phyloP scores from a whole-genome alignment of 371 early-diverging fungal genomes.

The Sanchytrium tribonematis region DNA sequence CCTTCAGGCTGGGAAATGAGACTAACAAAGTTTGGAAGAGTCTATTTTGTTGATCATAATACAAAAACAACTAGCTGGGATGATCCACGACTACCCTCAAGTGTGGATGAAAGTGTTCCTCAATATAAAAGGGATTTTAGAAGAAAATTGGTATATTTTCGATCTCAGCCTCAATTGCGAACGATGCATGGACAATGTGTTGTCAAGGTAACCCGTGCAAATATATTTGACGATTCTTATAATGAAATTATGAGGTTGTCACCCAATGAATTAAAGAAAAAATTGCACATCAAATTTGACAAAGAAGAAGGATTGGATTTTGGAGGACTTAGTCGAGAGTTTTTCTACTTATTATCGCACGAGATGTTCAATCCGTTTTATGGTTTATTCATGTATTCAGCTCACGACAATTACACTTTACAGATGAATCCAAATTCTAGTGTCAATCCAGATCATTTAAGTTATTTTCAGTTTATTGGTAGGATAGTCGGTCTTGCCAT shows the following conservation, averaged over 20 bases:
- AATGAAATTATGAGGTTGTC: constrained; percentile 63
- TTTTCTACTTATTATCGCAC: constrained; percentile 77
- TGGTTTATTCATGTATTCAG: constrained; percentile 85
- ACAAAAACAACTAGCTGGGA: constrained; percentile 21
- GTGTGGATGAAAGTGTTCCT: constrained; percentile 47
- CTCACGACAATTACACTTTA: constrained; percentile 79
- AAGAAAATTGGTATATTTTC: constrained; percentile 73
- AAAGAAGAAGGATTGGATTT: constrained; percentile 94
- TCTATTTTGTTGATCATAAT: constrained; percentile 18
- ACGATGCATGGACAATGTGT: constrained; percentile 75
- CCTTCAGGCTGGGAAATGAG: constrained; percentile 2
- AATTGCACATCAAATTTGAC: constrained; percentile 83
- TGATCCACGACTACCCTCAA: constrained; percentile 72
- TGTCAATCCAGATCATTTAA: constrained; percentile 90
- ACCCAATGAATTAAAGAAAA: constrained; percentile 60
- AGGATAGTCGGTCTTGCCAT: constrained; percentile 83
- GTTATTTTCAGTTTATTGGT: constrained; percentile 93
- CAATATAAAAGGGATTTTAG: constrained; percentile 94
- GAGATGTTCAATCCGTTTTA: constrained; percentile 96
- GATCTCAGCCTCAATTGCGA: constrained; percentile 64
- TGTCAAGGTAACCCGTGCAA: constrained; percentile 52
- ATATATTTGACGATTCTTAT: constrained; percentile 78
- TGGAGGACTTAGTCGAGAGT: constrained; percentile 88
- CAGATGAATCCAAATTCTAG: constrained; percentile 84
- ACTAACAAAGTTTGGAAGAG: background rate